Evolutionary conservation across 192 early-diverging fungal species (phyloP).

Genomic region (Mortierella antarctica): DNA sequence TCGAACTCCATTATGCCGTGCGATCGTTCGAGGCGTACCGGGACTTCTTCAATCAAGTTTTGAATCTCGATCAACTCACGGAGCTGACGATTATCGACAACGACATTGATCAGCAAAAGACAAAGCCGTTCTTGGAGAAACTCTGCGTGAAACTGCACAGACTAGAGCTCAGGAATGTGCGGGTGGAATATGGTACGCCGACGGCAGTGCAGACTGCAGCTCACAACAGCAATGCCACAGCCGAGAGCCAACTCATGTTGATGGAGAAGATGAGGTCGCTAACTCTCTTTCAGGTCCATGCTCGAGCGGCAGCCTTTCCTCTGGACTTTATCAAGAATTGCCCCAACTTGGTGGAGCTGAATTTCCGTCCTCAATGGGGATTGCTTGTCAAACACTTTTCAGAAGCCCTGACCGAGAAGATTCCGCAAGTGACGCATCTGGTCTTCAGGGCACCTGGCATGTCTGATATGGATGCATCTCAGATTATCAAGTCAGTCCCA

Average conservation of each 20-base stretch:
- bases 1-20: slow-evolving; percentile 27
- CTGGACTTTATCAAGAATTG: slow-evolving; percentile 26
- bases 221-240: neutral
- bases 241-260: neutral
- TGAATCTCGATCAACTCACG: neutral
- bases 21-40: slow-evolving; percentile 11
- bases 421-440: slow-evolving; percentile 17
- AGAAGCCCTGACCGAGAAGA: neutral
- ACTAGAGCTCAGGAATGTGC: slow-evolving; percentile 24
- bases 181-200: slow-evolving; percentile 11
- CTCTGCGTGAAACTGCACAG: slow-evolving; percentile 18
- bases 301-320: slow-evolving; percentile 5
- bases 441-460: neutral
- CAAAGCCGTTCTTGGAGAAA: slow-evolving; percentile 18
- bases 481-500: slow-evolving; percentile 16
- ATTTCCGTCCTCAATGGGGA: slow-evolving; percentile 8
- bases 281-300: slow-evolving; percentile 4
- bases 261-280: slow-evolving; percentile 32
- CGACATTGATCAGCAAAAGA: slow-evolving; percentile 19
- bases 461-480: slow-evolving; percentile 10
- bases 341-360: slow-evolving; percentile 26
- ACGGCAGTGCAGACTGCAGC: neutral
- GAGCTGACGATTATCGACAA: slow-evolving; percentile 21
- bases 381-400: slow-evolving; percentile 2
- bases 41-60: slow-evolving; percentile 18